These are phyloP conservation scores for Volvox carteri DNA, from an alignment of 163 green algal species.

Conservation along the genomic window DNA sequence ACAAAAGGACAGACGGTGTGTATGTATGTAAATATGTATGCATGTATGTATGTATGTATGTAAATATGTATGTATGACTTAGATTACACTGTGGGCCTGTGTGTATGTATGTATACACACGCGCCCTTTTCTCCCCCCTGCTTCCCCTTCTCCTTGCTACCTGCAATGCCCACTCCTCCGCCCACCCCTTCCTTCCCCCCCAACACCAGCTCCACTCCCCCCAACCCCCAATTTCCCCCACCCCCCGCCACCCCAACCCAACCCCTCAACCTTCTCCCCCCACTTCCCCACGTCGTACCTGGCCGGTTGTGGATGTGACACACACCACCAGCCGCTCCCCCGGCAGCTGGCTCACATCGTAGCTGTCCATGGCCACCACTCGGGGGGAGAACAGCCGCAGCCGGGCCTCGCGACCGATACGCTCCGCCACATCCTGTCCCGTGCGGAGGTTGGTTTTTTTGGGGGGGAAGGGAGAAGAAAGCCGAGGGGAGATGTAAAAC, in stretches of 20 bases:
- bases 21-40: background rate
- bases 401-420: constrained; percentile 83
- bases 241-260: no score
- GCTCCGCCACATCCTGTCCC: constrained; percentile 94
- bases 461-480: background rate
- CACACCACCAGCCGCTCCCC: constrained; percentile 77
- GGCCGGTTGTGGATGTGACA: constrained; percentile 88
- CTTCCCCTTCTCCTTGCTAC: background rate
- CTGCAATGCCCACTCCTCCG: no score
- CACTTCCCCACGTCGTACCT: constrained; percentile 71
- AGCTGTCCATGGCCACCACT: constrained; percentile 87
- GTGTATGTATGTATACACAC: background rate
- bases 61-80: background rate
- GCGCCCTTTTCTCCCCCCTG: background rate
- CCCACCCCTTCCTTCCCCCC: background rate
- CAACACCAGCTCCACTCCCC: no score
- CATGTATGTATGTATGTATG: background rate
- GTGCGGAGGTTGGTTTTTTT: background rate
- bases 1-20: no score
- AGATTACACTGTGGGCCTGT: background rate
- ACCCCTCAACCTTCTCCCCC: no score
- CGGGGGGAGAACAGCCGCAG: constrained; percentile 71
- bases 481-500: background rate
- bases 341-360: constrained; percentile 76
- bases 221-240: no score